These are phyloP conservation scores for Pyrenophora tritici-repentis DNA, from an alignment of 2,329 filamentous ascomycete species.

Conservation along the genomic window DNA sequence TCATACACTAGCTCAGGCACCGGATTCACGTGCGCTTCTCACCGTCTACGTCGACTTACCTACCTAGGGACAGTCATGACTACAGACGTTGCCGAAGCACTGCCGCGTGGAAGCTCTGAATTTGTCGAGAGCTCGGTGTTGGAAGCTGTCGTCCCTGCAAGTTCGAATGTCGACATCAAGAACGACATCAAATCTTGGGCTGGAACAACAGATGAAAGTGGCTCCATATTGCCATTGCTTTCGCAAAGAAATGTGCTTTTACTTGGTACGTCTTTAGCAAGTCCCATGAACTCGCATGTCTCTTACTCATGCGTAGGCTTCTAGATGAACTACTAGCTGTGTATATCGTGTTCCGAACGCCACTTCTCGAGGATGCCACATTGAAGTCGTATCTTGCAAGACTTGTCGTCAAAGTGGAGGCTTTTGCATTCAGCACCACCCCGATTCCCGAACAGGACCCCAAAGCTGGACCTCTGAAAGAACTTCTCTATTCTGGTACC, in stretches of 20 bases:
- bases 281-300: slow-evolving; percentile 47
- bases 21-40: slow-evolving; percentile 25
- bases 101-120: slow-evolving; percentile 40
- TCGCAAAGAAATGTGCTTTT: slow-evolving; percentile 68
- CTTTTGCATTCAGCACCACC: slow-evolving; percentile 62
- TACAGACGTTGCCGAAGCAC: slow-evolving; percentile 22
- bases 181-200: slow-evolving; percentile 51
- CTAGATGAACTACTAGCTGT: slow-evolving; percentile 75
- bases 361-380: slow-evolving; percentile 61
- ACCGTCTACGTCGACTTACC: slow-evolving; percentile 8
- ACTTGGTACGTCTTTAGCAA: slow-evolving; percentile 64
- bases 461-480: slow-evolving; percentile 48
- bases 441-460: slow-evolving; percentile 49
- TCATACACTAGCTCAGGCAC: slow-evolving; percentile 9
- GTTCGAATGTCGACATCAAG: slow-evolving; percentile 44
- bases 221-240: slow-evolving; percentile 61
- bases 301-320: slow-evolving; percentile 58
- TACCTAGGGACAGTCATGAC: slow-evolving; percentile 22
- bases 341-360: slow-evolving; percentile 70
- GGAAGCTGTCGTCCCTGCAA: slow-evolving; percentile 47
- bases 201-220: slow-evolving; percentile 51
- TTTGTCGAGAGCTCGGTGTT: slow-evolving; percentile 48
- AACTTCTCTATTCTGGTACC: slow-evolving; percentile 62
- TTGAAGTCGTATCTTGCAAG: slow-evolving; percentile 65
- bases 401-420: slow-evolving; percentile 70